phyloP scores from a whole-genome alignment of 1,284 basidiomycete species.

The Volvariella surrecta region DNA sequence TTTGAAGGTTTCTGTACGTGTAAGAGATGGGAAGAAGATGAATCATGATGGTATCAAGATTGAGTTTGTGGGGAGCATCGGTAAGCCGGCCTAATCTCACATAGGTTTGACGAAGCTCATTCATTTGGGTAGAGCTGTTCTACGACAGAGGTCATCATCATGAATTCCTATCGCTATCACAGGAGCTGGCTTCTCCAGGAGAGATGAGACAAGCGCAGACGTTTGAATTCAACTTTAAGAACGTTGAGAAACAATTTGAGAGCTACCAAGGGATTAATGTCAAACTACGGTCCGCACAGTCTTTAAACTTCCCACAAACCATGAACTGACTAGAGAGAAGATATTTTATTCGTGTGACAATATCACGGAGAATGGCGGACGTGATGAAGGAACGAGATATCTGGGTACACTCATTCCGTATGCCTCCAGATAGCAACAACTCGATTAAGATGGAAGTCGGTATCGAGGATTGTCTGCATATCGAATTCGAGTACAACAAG shows the following conservation, averaged over 20 bases:
- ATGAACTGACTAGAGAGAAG: conserved; percentile 28
- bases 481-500: conserved; percentile 99
- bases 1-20: conserved; percentile 73
- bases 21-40: conserved; percentile 92
- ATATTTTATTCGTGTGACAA: conserved; percentile 90
- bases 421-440: conserved; percentile 97
- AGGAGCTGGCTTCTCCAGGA: conserved; percentile 90
- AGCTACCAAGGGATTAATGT: conserved; percentile 98
- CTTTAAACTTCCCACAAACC: conserved; percentile 1
- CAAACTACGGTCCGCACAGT: conserved; percentile 70
- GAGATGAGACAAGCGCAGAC: conserved; percentile 94
- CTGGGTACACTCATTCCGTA: conserved; percentile 98
- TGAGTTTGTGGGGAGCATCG: conserved; percentile 95
- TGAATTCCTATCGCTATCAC: conserved; percentile 92
- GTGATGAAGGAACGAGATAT: conserved; percentile 89
- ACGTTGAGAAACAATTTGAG: conserved; percentile 98
- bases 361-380: conserved; percentile 88
- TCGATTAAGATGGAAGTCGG: conserved; percentile 99
- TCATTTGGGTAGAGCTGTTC: conserved; percentile 68
- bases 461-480: conserved; percentile 97
- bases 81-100: conserved; percentile 35
- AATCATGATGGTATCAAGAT: conserved; percentile 97
- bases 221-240: conserved; percentile 96
- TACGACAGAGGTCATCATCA: conserved; percentile 97
- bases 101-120: conserved; percentile 2